Base-by-base conservation (phyloP, 352 stramenopile species). In the Thalassiosira livingstoniorum region DNA sequence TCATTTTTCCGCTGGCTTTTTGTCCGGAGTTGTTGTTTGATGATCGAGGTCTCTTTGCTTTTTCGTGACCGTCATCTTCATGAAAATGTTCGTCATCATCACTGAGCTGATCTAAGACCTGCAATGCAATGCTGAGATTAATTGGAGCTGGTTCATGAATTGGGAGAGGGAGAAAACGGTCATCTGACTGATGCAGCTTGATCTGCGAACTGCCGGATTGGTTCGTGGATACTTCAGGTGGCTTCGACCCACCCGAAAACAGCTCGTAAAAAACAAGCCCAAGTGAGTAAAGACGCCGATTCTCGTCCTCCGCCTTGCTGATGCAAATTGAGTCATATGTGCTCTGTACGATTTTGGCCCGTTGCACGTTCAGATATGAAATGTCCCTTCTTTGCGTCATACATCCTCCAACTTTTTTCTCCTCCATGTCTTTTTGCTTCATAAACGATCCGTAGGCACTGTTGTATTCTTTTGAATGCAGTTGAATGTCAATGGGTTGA, bases 181-280 rank as follows among this genome's bases (percentile, higher is more conserved):
- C 23, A 62, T 29, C 10, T 62, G 21, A 10, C 21, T 34, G 15
- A 4, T 21, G 25, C 23, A 45, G 57, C 21, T 18, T 18, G 15
- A 21, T 21, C 29, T 13, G 25, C 37, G 57, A 18, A 43, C 45
- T 29, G 15, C 3, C 10, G 15, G n/a, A 15, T 35, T 35, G 25
- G 32, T 37, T 42, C 15, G 18, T 7, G 2, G 45, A 13, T 31
- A 54, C n/a, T 13, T 35, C 21, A 5, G 31, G 32, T 15, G 21
- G 34, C 2, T 5, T 55, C 18, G 27, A n/a, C 11, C 60, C 60
- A n/a, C 60, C 60, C 1, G 60, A 68, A 54, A 68, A 68, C 43
- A 68, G 35, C 23, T 68, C 60, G 21, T 45, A 68, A 7, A 68
- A 68, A 55, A 68, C 34, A 5, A 51, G 34, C 10, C 60, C 60